Evolutionary conservation across 345 rosid species (phyloP).

Genomic region (Hevea brasiliensis): DNA sequence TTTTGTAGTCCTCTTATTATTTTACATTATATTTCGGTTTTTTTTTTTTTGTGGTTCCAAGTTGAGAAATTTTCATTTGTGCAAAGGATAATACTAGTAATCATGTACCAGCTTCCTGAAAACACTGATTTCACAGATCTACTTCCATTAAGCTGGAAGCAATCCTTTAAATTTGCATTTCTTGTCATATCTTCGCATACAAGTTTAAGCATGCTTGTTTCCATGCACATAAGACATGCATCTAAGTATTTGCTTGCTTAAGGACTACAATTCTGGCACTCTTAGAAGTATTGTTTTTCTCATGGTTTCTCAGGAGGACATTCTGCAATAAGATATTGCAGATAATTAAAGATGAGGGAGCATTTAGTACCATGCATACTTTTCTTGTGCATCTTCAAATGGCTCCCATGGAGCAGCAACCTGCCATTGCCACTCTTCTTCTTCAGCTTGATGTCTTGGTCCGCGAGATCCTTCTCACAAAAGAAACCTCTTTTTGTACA

Average conservation of each 20-base stretch:
- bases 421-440: slow-evolving; percentile 57
- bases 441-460: slow-evolving; percentile 75
- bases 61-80: not conserved
- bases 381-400: slow-evolving; percentile 70
- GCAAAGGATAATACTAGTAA: not conserved
- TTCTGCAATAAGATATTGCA: slow-evolving; percentile 50
- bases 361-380: slow-evolving; percentile 68
- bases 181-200: not conserved
- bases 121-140: not conserved
- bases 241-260: not conserved
- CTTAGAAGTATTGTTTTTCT: slow-evolving; percentile 3
- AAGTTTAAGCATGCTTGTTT: not conserved
- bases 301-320: slow-evolving; percentile 45
- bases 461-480: not conserved
- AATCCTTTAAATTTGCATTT: not conserved
- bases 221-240: not conserved
- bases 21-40: not conserved
- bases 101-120: not conserved
- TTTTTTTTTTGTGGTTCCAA: not conserved
- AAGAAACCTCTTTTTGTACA: not conserved
- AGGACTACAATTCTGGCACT: not conserved
- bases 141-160: not conserved
- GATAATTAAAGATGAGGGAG: slow-evolving; percentile 58
- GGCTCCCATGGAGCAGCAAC: slow-evolving; percentile 67
- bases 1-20: not conserved